phyloP scores from a whole-genome alignment of 257 asterid species.

The Solanum piurae region DNA sequence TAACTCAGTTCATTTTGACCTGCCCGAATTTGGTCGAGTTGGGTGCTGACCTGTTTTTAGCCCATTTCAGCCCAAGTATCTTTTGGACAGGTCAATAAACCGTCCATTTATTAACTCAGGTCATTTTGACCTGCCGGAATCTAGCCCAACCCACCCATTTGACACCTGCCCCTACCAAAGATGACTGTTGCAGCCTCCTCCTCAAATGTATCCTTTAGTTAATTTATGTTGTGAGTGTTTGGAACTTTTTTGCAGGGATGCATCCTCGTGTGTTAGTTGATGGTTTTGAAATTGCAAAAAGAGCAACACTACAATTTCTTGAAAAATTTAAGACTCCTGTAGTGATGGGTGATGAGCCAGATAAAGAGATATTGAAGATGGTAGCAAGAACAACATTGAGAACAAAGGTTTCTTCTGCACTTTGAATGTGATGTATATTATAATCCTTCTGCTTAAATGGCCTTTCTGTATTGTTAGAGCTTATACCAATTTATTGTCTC shows the following conservation, averaged over 20 bases:
- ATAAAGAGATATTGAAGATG: constrained; percentile 92
- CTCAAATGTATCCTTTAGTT: background rate
- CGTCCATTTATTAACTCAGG: background rate
- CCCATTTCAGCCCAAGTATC: background rate
- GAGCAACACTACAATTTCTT: constrained; percentile 81
- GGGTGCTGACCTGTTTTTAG: background rate
- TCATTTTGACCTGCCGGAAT: background rate
- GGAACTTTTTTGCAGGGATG: constrained; percentile 51
- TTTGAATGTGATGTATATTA: background rate
- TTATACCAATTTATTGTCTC: background rate
- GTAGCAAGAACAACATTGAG: constrained; percentile 93
- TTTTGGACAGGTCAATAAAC: background rate
- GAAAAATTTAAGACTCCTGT: constrained; percentile 91
- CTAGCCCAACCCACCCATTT: background rate
- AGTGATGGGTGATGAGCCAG: constrained; percentile 91
- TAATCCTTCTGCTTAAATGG: background rate
- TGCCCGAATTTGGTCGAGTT: background rate
- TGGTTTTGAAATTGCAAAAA: constrained; percentile 95
- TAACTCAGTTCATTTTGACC: background rate
- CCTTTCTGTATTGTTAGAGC: background rate
- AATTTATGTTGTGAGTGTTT: background rate
- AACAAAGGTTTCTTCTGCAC: constrained; percentile 59
- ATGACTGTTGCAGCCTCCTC: background rate
- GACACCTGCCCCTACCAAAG: background rate
- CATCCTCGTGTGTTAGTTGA: constrained; percentile 97